Evolutionary conservation across 306 rosid species (phyloP).

Genomic region (Trifolium fragiferum): DNA sequence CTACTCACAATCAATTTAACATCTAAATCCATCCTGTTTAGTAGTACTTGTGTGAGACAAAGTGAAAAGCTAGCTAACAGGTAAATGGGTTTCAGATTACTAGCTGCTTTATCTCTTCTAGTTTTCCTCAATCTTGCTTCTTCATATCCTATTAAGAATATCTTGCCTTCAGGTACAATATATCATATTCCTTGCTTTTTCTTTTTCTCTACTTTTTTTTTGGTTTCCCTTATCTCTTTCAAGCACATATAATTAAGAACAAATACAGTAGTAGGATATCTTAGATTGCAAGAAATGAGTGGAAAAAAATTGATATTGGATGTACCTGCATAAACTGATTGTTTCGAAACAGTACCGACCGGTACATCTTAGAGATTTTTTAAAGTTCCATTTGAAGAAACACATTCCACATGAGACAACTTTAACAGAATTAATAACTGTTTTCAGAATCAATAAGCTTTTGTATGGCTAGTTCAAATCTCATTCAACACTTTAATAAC

Average conservation of each 20-base stretch:
- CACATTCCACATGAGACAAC: neutral
- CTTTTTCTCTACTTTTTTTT: too few relatives aligned
- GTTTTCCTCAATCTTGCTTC: too few relatives aligned
- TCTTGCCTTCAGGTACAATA: too few relatives aligned
- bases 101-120: too few relatives aligned
- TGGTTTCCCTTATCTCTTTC: too few relatives aligned
- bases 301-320: neutral
- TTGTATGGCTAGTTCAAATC: neutral
- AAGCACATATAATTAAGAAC: constrained; percentile 25
- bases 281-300: neutral
- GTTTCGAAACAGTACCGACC: neutral
- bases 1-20: too few relatives aligned
- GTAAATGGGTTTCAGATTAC: too few relatives aligned
- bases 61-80: too few relatives aligned
- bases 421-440: neutral
- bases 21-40: too few relatives aligned
- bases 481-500: neutral
- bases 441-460: constrained; percentile 6
- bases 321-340: constrained; percentile 31
- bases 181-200: too few relatives aligned
- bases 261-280: neutral
- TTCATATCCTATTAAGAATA: too few relatives aligned
- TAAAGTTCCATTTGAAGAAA: constrained; percentile 9
- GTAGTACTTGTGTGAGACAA: too few relatives aligned
- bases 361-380: neutral